Evolutionary conservation across 768 basidiomycete species (phyloP).

Genomic region (Lactifluus piperatus): DNA sequence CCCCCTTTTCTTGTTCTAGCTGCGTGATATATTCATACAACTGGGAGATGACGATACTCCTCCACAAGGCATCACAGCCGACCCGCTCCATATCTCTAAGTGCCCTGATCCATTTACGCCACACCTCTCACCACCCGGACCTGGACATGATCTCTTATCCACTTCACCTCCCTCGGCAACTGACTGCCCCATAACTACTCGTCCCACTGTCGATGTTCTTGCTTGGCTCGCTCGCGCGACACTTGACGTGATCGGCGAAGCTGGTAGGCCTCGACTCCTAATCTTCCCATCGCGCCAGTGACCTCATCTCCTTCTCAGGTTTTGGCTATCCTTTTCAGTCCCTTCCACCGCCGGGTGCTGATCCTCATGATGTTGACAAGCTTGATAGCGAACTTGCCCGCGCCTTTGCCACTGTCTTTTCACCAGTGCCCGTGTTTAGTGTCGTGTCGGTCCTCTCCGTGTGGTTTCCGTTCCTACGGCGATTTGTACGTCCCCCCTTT

Average conservation of each 20-base stretch:
- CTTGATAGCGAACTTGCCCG: slow-evolving; percentile 44
- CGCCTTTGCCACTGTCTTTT: slow-evolving; percentile 47
- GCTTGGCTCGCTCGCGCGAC: slow-evolving; percentile 60
- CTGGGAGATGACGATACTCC: slow-evolving; percentile 21
- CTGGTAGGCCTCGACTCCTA: slow-evolving; percentile 32
- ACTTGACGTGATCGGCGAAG: slow-evolving; percentile 69
- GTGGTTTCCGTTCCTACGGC: slow-evolving; percentile 48
- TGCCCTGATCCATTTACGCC: slow-evolving; percentile 3
- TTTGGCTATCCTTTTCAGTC: slow-evolving; percentile 50
- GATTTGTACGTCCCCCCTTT: slow-evolving; percentile 36
- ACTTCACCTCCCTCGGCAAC: slow-evolving; percentile 5
- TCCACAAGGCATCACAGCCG: neutral
- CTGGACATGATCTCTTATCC: neutral
- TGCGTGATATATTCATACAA: slow-evolving; percentile 37
- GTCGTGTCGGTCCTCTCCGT: slow-evolving; percentile 44
- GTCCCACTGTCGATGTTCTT: slow-evolving; percentile 44
- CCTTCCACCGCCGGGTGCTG: slow-evolving; percentile 32
- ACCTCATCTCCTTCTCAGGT: slow-evolving; percentile 28
- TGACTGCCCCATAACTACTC: slow-evolving; percentile 10
- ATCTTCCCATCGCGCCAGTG: neutral
- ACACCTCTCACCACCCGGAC: slow-evolving; percentile 9
- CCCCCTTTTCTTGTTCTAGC: slow-evolving; percentile 26
- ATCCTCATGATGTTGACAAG: slow-evolving; percentile 26
- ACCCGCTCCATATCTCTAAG: neutral
- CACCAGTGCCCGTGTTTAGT: slow-evolving; percentile 43